Percentiles rank a stretch among this genome's conserved stretches.
phyloP scores from a whole-genome alignment of 345 rosid genomes.

The Syzygium jambos region DNA sequence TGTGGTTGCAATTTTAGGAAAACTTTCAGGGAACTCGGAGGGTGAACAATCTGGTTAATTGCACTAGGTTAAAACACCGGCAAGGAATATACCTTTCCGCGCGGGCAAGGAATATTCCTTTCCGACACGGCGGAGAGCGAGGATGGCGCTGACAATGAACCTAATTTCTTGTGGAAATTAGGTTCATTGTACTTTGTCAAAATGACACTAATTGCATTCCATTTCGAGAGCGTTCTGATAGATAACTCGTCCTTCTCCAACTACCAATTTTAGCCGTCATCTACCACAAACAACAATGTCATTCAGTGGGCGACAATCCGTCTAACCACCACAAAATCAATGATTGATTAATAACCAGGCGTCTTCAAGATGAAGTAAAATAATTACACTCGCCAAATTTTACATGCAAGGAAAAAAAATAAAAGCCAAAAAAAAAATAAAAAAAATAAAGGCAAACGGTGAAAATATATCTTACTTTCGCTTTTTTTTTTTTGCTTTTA shows the following conservation, averaged over 20 bases:
- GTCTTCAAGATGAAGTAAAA: neutral
- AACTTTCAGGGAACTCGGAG: neutral
- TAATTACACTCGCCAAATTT: neutral
- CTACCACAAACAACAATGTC: neutral
- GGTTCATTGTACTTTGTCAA: too few relatives aligned
- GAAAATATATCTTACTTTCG: neutral
- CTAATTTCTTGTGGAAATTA: neutral
- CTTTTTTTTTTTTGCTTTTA: neutral
- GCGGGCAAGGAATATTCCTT: neutral
- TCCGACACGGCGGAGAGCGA: neutral
- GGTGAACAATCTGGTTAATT: neutral
- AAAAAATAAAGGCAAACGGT: neutral
- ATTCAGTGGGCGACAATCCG: neutral
- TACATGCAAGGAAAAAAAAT: neutral
- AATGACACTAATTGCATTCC: neutral
- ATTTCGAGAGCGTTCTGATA: neutral
- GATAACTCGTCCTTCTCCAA: neutral
- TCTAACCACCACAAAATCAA: neutral
- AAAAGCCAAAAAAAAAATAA: neutral
- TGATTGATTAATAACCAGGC: neutral
- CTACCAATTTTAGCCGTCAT: neutral
- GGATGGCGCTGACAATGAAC: neutral
- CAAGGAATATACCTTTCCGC: too few relatives aligned
- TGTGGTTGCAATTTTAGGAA: neutral
- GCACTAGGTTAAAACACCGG: neutral